These are phyloP conservation scores for Hymenoscyphus infarciens DNA, from an alignment of 2,329 filamentous ascomycete genomes.

Conservation along the genomic window DNA sequence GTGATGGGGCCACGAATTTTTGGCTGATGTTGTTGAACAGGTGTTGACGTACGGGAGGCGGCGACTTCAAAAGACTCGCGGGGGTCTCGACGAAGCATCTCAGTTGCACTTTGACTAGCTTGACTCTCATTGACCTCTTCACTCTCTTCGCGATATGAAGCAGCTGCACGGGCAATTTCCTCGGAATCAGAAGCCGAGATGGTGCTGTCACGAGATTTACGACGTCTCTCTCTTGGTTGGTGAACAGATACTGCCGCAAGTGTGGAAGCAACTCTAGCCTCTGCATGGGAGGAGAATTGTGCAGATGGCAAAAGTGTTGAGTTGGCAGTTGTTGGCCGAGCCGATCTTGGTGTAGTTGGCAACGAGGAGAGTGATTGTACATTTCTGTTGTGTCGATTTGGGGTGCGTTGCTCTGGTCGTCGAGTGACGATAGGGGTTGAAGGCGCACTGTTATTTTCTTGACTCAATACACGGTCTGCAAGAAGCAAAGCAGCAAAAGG, in stretches of 20 bases:
- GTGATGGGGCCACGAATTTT: conserved; percentile 61
- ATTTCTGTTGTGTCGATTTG: conserved; percentile 65
- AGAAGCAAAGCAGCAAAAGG: conserved; percentile 74
- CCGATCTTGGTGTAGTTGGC: conserved; percentile 67
- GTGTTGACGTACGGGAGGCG: conserved; percentile 29
- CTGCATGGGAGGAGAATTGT: conserved; percentile 58
- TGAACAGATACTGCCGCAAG: conserved; percentile 25
- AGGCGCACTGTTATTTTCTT: conserved; percentile 71
- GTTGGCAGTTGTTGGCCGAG: conserved; percentile 43
- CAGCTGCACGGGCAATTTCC: conserved; percentile 52
- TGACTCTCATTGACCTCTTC: conserved; percentile 69
- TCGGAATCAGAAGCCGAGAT: conserved; percentile 65
- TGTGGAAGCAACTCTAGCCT: conserved; percentile 46
- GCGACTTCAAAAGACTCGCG: conserved; percentile 38
- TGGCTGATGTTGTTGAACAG: conserved; percentile 50
- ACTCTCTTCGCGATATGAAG: conserved; percentile 42
- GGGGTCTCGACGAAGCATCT: conserved; percentile 63
- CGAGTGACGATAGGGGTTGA: conserved; percentile 54
- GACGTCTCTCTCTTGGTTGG: conserved; percentile 55
- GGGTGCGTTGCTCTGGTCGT: conserved; percentile 40
- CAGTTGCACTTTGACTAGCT: conserved; percentile 72
- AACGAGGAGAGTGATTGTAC: conserved; percentile 82
- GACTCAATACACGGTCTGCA: conserved; percentile 71
- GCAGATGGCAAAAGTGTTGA: conserved; percentile 57
- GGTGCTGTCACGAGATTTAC: conserved; percentile 78